Percentiles rank a stretch among this genome's conserved stretches.
These are phyloP conservation scores for Diaporthe sp. DNA, from an alignment of 2,329 filamentous ascomycete genomes.

Conservation along the genomic window DNA sequence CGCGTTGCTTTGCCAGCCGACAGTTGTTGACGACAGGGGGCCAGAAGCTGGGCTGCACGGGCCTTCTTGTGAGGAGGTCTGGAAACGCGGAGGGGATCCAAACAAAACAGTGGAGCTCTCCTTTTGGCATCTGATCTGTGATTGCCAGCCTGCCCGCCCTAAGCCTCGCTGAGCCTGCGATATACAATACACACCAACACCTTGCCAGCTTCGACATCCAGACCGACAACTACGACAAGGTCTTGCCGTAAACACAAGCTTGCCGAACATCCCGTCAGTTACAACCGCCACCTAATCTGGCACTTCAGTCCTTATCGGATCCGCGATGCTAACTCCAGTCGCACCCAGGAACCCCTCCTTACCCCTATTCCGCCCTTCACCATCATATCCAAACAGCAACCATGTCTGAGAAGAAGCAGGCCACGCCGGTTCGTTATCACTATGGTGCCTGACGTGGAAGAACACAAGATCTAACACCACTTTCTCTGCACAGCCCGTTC, in stretches of 20 bases:
- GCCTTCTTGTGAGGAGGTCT: conserved; percentile 5
- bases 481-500: conserved; percentile 73
- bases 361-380: conserved; percentile 25
- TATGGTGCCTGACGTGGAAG: no score
- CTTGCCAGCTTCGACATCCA: background rate
- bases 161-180: background rate
- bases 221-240: background rate
- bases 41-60: background rate
- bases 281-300: background rate
- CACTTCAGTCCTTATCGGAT: background rate
- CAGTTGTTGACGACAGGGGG: conserved; percentile 4
- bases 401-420: conserved; percentile 36
- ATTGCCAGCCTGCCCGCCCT: background rate
- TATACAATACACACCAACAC: background rate
- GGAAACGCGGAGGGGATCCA: conserved; percentile 22
- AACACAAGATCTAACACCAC: conserved; percentile 14
- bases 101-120: conserved; percentile 32
- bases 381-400: background rate
- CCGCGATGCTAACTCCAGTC: background rate
- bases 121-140: conserved; percentile 29
- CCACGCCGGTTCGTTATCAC: conserved; percentile 29
- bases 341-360: conserved; percentile 8
- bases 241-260: background rate
- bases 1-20: conserved; percentile 29
- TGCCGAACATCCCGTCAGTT: background rate